A percentile compares a stretch with the other conserved stretches of the same genome.
Evolutionary conservation across 2,329 filamentous ascomycete genomes (phyloP).

Genomic region (Penicillium rolfsii): DNA sequence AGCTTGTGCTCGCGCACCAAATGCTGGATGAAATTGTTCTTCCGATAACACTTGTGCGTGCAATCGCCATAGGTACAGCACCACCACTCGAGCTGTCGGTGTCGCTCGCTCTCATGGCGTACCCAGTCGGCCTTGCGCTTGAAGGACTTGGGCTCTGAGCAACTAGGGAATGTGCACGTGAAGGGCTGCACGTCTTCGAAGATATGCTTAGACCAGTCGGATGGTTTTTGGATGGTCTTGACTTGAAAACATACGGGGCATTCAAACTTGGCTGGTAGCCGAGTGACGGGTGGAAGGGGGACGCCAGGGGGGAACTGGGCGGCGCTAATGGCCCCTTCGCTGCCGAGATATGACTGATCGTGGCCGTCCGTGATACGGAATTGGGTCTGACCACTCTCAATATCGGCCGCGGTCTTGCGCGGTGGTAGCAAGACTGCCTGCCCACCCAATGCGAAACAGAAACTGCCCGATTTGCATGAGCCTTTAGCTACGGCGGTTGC

Average conservation of each 20-base stretch:
- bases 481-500: slow-evolving; percentile 59
- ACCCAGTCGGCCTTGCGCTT: slow-evolving; percentile 97
- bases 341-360: slow-evolving; percentile 65
- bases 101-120: slow-evolving; percentile 87
- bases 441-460: slow-evolving; percentile 72
- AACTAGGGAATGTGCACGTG: slow-evolving; percentile 85
- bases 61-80: slow-evolving; percentile 80
- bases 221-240: slow-evolving; percentile 87
- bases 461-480: slow-evolving; percentile 63
- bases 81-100: slow-evolving; percentile 91
- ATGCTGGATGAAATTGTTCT: slow-evolving; percentile 92
- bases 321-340: slow-evolving; percentile 69
- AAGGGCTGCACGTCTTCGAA: slow-evolving; percentile 93
- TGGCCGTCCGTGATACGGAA: slow-evolving; percentile 63
- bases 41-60: slow-evolving; percentile 78
- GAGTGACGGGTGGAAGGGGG: slow-evolving; percentile 75
- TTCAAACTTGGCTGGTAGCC: slow-evolving; percentile 84
- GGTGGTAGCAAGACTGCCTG: slow-evolving; percentile 64
- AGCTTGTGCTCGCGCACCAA: slow-evolving; percentile 90
- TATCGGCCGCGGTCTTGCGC: slow-evolving; percentile 55
- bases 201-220: slow-evolving; percentile 96
- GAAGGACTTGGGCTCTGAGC: slow-evolving; percentile 85
- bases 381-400: slow-evolving; percentile 59
- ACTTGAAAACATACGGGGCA: slow-evolving; percentile 83
- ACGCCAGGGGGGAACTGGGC: slow-evolving; percentile 81